Evolutionary conservation across 1,284 basidiomycete genomes (phyloP).

Genomic region (Apiotrichum domesticum): DNA sequence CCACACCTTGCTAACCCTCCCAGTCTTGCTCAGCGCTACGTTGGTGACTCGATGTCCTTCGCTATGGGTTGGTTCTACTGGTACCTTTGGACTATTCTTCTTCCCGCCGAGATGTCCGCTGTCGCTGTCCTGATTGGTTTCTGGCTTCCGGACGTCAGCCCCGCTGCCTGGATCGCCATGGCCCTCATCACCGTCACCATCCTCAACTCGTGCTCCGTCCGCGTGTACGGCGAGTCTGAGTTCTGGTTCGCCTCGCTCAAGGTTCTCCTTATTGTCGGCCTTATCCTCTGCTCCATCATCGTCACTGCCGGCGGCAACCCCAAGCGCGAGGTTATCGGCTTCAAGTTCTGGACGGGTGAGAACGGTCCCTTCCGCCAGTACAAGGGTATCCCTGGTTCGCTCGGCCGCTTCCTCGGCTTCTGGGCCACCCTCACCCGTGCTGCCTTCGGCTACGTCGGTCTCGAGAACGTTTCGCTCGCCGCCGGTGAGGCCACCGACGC

Average conservation of each 20-base stretch:
- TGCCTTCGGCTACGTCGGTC: constrained; percentile 44
- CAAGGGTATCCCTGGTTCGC: constrained; percentile 37
- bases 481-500: constrained; percentile 54
- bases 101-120: constrained; percentile 72
- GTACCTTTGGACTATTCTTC: constrained; percentile 61
- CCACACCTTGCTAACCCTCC: not conserved
- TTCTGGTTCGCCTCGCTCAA: constrained; percentile 61
- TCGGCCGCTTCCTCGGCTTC: constrained; percentile 52
- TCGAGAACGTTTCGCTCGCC: constrained; percentile 19
- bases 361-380: constrained; percentile 48
- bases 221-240: constrained; percentile 47
- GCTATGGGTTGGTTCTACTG: constrained; percentile 80
- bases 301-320: constrained; percentile 52
- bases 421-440: constrained; percentile 50
- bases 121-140: constrained; percentile 69
- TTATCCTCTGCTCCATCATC: constrained; percentile 57
- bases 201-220: constrained; percentile 54
- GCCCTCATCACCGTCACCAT: constrained; percentile 62
- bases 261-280: constrained; percentile 63
- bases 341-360: constrained; percentile 50
- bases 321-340: constrained; percentile 43
- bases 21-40: constrained; percentile 54
- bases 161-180: constrained; percentile 65
- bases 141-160: constrained; percentile 59
- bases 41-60: constrained; percentile 67